phyloP scores from a whole-genome alignment of 78 protist species.

The Dictyostelium discoideum region dicty_2.7 NC_007090.3:1307501-1308000 shows the following conservation, averaged over 20 bases:
- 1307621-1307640: neutral
- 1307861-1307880: neutral
- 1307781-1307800: conserved; percentile 1
- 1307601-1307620: neutral
- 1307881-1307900: neutral
- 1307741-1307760: neutral
- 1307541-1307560: too few species aligned
- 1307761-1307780: neutral
- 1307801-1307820: neutral
- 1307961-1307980: neutral
- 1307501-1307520: neutral
- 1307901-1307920: too few species aligned
- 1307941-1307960: neutral
- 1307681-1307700: too few species aligned
- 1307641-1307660: too few species aligned
- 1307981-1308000: neutral
- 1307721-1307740: neutral
- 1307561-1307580: too few species aligned
- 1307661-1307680: too few species aligned
- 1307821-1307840: neutral
- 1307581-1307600: too few species aligned
- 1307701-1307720: neutral
- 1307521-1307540: neutral
- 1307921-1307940: neutral
- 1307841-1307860: neutral